phyloP scores from a whole-genome alignment of 176 grass and related monocot genomes.

The Oryza meridionalis region DNA sequence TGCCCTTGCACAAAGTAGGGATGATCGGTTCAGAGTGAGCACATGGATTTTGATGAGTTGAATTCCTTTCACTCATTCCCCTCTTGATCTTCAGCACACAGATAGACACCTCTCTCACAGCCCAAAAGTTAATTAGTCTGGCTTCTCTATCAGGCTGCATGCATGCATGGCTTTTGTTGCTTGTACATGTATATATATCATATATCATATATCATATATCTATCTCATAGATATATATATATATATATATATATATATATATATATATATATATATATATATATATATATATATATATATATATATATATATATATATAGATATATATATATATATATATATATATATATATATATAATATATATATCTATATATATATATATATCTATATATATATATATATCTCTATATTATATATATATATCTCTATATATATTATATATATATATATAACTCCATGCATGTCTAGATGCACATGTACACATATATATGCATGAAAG shows the following conservation, averaged over 20 bases:
- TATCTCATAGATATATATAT: neutral
- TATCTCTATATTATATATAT: neutral
- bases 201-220: too few species aligned
- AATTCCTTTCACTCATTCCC: conserved; percentile 25
- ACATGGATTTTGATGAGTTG: conserved; percentile 34
- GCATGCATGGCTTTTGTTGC: conserved; percentile 14
- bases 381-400: neutral
- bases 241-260: too few species aligned
- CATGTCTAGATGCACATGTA: neutral
- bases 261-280: neutral
- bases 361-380: neutral
- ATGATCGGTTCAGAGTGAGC: conserved; percentile 36
- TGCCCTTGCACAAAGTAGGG: conserved; percentile 32
- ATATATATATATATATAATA: neutral
- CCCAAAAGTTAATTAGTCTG: conserved; percentile 13
- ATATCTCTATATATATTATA: neutral
- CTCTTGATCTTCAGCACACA: conserved; percentile 34
- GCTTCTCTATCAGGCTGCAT: neutral
- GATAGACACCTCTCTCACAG: conserved; percentile 27
- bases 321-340: neutral
- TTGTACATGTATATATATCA: conserved; percentile 29
- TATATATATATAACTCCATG: neutral
- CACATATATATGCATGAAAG: conserved; percentile 1
- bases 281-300: too few species aligned
- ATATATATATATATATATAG: neutral